phyloP scores from a whole-genome alignment of 306 rosid genomes.

The Arachis hypogaea region DNA sequence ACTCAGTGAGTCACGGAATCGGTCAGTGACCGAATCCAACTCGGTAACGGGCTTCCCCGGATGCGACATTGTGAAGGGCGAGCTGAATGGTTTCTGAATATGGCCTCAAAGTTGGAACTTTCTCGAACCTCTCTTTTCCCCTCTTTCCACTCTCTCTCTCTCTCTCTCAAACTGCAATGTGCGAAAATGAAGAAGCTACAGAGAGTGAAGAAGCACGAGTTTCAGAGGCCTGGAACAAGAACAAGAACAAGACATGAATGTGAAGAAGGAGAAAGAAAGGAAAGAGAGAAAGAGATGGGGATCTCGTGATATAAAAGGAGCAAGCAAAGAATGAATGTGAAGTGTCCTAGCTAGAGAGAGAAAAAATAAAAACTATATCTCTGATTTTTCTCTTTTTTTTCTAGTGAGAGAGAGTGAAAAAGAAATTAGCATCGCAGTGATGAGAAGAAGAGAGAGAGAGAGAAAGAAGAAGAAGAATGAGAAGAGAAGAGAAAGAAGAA shows the following conservation, averaged over 20 bases:
- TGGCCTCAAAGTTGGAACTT: constrained; percentile 27
- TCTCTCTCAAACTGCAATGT: constrained; percentile 49
- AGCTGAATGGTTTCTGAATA: constrained; percentile 3
- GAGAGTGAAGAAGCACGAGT: constrained; percentile 25
- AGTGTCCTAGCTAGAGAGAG: constrained; percentile 42
- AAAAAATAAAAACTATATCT: constrained; percentile 6
- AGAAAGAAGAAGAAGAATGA: constrained; percentile 6
- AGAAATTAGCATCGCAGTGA: constrained; percentile 1
- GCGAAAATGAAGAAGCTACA: constrained; percentile 21
- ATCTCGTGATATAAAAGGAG: constrained; percentile 88
- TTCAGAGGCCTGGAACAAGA: constrained; percentile 33
- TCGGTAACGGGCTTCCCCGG: constrained; percentile 64
- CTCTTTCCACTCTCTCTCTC: not conserved
- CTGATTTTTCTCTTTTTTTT: not conserved
- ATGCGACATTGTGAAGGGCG: constrained; percentile 66
- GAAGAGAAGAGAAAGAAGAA: constrained; percentile 9
- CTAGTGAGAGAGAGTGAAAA: constrained; percentile 3
- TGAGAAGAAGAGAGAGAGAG: constrained; percentile 17
- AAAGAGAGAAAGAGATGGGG: constrained; percentile 64
- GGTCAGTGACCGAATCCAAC: constrained; percentile 54
- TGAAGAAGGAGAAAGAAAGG: not conserved
- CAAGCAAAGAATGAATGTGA: constrained; percentile 93
- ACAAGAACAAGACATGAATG: constrained; percentile 46
- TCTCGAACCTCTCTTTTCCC: not conserved
- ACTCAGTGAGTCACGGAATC: constrained; percentile 60